Evolutionary conservation across 2,329 filamentous ascomycete genomes (phyloP), one percentile per base, ranked within the genome.

Genomic region (Esteya vermicola): DNA sequence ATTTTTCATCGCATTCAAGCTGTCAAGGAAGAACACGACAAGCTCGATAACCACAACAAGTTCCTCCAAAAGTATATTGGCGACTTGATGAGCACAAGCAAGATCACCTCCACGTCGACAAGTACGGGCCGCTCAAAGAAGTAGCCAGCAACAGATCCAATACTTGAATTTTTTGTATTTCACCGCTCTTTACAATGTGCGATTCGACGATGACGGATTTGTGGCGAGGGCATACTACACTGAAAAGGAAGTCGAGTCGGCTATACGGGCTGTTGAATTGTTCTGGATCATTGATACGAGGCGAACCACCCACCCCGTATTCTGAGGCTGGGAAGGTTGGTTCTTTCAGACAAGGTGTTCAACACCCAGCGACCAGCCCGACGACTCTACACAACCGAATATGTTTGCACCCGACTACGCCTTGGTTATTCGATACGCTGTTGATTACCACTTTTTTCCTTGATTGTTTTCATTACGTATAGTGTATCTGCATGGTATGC

Each of bases 31-130:
- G 89, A 96, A 56, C 88, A 98, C 56, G 85, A 95, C 63, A 95
- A 94, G 61, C 76, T 98, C 40, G 88, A 96, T 60, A 91, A 74
- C 58, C 88, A 95, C 59, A 98, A 98, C 69, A 89, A 86, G 54
- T 95, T 96, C 55, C 64, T 98, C 36, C 89, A 96, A 60, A 94
- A 94, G 59, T 96, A 96, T 57, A 96, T 96, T 52, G 89, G 89
- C 48, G 89, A 94, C 54, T 70, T 96, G 41, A 96, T 94, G 75
- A 84, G 85, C 50, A 81, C 78, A n/a, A 78, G 74, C 56, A 81
- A 81, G 54, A 81, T 82, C 50, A 81, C 77, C 1, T 68, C 76
- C 2, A n/a, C n/a, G n/a, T 64, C 70, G 2, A 31, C 26, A 10
- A 35, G 42, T 23, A 61, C 63, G 40, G 63, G 59, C 45, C 63